A percentile compares a stretch with the other conserved stretches of the same genome.
These are phyloP conservation scores for Solanum hybrid DNA, from an alignment of 305 asterid species.

Conservation along the genomic window DNA sequence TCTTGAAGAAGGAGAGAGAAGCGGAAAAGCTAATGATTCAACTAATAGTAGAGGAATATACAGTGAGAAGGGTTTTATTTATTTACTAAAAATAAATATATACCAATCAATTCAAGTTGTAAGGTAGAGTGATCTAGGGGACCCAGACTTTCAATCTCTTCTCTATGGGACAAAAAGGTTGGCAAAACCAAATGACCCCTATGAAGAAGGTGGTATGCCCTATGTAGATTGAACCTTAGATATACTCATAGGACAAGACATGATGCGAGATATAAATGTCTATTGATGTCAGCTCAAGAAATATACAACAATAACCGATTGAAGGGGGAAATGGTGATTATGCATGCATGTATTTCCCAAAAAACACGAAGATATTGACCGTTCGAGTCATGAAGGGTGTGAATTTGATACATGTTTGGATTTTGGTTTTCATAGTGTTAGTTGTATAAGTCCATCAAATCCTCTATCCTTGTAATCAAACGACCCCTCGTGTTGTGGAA, in stretches of 20 bases:
- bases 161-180: background rate
- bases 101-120: background rate
- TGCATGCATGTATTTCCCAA: background rate
- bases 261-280: background rate
- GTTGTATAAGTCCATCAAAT: background rate
- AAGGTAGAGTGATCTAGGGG: background rate
- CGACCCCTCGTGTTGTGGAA: background rate
- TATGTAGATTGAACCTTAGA: background rate
- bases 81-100: background rate
- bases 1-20: background rate
- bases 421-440: background rate
- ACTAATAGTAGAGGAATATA: background rate
- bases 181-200: background rate
- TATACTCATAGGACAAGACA: background rate
- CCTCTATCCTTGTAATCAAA: background rate
- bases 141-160: background rate
- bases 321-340: background rate
- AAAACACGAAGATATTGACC: background rate
- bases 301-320: background rate
- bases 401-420: background rate
- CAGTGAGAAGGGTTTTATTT: background rate
- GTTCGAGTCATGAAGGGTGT: background rate
- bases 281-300: background rate
- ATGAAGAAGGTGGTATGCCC: background rate
- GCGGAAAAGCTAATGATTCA: background rate